A percentile compares a stretch with the other conserved stretches of the same genome.
These are phyloP conservation scores for Lecanosticta acicola DNA, from an alignment of 2,329 filamentous ascomycete genomes.

Conservation along the genomic window DNA sequence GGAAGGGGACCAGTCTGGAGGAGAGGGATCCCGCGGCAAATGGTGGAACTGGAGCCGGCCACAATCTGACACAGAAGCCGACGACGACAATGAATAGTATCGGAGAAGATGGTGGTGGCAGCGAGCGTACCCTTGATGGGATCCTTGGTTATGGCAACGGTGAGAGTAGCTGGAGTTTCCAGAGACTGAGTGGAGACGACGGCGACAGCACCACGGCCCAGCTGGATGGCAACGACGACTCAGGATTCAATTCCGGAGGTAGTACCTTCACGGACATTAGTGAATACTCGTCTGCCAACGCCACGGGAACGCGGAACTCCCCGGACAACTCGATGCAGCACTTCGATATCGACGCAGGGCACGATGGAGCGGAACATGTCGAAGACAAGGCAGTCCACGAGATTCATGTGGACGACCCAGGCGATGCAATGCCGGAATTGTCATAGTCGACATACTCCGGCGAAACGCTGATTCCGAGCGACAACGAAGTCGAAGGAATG, in stretches of 20 bases:
- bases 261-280: background rate
- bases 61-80: constrained; percentile 24
- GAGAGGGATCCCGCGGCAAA: constrained; percentile 6
- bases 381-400: too few species aligned
- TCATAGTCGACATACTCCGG: too few species aligned
- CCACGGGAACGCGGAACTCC: background rate
- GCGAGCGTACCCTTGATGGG: background rate
- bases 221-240: constrained; percentile 1
- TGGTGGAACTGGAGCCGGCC: constrained; percentile 25
- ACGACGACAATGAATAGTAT: constrained; percentile 11
- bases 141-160: background rate
- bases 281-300: background rate
- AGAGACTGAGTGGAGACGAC: too few species aligned
- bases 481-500: too few species aligned
- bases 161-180: background rate
- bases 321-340: too few species aligned
- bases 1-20: constrained; percentile 18
- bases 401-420: too few species aligned
- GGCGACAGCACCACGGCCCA: constrained; percentile 1
- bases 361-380: too few species aligned
- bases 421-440: too few species aligned
- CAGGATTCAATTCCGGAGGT: background rate
- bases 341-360: too few species aligned
- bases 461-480: too few species aligned
- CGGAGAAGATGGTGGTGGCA: background rate